Percentiles rank a stretch among this genome's conserved stretches.
phyloP scores from a whole-genome alignment of 2,329 filamentous ascomycete genomes.

The Colletotrichum kahawae region DNA sequence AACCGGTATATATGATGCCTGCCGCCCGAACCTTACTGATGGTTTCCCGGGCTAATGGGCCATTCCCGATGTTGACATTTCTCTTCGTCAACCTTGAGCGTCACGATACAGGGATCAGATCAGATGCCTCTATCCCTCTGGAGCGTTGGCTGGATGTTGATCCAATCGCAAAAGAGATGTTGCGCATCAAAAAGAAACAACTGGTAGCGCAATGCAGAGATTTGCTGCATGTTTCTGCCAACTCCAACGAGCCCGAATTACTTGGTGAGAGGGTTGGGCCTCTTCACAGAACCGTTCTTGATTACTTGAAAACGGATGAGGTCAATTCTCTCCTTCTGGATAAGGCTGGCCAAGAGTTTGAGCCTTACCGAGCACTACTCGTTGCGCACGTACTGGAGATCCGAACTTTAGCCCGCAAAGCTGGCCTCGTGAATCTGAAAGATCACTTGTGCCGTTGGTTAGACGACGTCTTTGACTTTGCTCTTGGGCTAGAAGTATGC shows the following conservation, averaged over 20 bases:
- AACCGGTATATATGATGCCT: not conserved
- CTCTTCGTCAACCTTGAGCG: not conserved
- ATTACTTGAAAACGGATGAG: not conserved
- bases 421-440: not conserved
- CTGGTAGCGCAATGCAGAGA: not conserved
- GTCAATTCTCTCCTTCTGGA: not conserved
- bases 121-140: not conserved
- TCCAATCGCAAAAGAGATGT: not conserved
- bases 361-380: not conserved
- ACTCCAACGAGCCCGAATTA: not conserved
- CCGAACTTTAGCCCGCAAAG: not conserved
- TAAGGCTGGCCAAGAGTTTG: not conserved
- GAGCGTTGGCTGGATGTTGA: not conserved
- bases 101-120: not conserved
- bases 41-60: not conserved
- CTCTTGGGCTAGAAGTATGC: not conserved
- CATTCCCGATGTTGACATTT: not conserved
- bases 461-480: not conserved
- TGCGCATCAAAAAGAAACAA: not conserved
- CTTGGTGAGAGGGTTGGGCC: not conserved
- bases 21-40: not conserved
- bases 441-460: not conserved
- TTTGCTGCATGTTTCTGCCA: not conserved
- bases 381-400: not conserved
- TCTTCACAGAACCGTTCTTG: not conserved